Conservation (phyloP, 768 basidiomycete genomes). For the Hygrocybe coccinea region DNA sequence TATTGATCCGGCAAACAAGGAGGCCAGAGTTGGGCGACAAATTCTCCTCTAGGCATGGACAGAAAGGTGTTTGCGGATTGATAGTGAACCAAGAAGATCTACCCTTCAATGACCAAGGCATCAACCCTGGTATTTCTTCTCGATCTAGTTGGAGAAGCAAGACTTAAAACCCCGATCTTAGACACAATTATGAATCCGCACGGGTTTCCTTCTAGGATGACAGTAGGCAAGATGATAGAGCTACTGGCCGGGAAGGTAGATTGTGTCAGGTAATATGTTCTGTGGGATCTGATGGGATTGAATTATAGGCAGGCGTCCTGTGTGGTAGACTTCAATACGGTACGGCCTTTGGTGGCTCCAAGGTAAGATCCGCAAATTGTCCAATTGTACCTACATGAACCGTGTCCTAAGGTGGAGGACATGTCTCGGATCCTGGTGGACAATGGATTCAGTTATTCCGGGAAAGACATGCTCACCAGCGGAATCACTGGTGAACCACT, state of each 20-base stretch:
- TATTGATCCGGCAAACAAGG: constrained; percentile 93
- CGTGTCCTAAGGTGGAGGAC: constrained; percentile 70
- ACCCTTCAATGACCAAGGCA: constrained; percentile 98
- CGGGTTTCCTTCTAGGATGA: constrained; percentile 99
- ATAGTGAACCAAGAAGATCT: constrained; percentile 99
- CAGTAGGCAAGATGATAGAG: constrained; percentile 99
- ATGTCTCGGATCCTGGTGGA: constrained; percentile 97
- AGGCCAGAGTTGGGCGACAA: constrained; percentile 97
- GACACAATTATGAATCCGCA: constrained; percentile 99
- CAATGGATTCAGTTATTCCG: constrained; percentile 92
- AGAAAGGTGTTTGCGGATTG: constrained; percentile 97
- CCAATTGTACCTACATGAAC: constrained; percentile 2
- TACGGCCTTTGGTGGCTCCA: constrained; percentile 96
- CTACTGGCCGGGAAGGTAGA: constrained; percentile 89
- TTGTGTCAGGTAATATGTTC: constrained; percentile 7
- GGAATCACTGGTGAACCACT: constrained; percentile 96
- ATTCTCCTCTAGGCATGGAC: constrained; percentile 95
- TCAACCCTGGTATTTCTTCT: constrained; percentile 66
- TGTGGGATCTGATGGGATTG: constrained; percentile 3
- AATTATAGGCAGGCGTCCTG: constrained; percentile 77
- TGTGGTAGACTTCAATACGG: constrained; percentile 88
- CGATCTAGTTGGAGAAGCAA: background rate
- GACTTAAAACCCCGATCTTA: constrained; percentile 22
- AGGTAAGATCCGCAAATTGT: constrained; percentile 44
- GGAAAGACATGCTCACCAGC: constrained; percentile 98